These are phyloP conservation scores for Rhynchospora tenuis DNA, from an alignment of 176 grass and related monocot genomes.

Conservation along the genomic window DNA sequence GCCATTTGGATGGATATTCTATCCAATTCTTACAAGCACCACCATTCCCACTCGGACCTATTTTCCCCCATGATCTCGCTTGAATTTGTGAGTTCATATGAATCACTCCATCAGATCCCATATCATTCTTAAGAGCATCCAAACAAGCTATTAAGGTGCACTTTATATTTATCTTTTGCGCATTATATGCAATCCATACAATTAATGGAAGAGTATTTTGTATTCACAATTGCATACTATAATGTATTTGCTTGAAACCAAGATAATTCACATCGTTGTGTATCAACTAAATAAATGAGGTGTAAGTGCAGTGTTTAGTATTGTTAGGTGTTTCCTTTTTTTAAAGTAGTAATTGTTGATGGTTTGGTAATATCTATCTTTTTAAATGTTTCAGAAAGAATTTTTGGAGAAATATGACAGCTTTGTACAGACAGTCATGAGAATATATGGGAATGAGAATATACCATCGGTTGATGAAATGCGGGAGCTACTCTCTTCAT, in stretches of 20 bases:
- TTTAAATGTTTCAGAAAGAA: conserved; percentile 65
- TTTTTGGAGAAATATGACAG: conserved; percentile 96
- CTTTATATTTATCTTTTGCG: not conserved
- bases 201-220: not conserved
- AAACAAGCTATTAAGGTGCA: not conserved
- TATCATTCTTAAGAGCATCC: not conserved
- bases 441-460: conserved; percentile 71
- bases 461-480: conserved; percentile 69
- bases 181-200: not conserved
- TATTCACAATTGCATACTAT: not conserved
- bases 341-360: not conserved
- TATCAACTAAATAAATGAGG: not conserved
- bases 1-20: not conserved
- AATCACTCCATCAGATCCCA: not conserved
- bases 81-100: not conserved
- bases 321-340: not conserved
- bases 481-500: conserved; percentile 47
- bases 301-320: not conserved
- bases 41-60: not conserved
- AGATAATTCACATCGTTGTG: not conserved
- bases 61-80: not conserved
- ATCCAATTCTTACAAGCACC: not conserved
- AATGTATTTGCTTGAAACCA: not conserved
- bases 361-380: not conserved
- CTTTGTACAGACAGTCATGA: conserved; percentile 75